Base-by-base conservation (phyloP, 495 filamentous ascomycete genomes). In the Cudoniella acicularis region DNA sequence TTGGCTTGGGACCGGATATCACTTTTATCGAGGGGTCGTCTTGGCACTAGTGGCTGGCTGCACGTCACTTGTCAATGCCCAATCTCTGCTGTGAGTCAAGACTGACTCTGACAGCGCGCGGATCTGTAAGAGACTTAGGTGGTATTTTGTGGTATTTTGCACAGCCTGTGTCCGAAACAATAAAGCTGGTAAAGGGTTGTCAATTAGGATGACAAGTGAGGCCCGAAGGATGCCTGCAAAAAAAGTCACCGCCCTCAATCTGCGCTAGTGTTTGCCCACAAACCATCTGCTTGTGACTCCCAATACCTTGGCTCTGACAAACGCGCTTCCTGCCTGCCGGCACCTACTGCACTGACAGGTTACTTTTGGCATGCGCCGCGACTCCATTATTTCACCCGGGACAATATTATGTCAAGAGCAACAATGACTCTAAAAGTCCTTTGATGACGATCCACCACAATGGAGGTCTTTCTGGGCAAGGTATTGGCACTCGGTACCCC, bases 391-490 rank as follows among this genome's bases (percentile, higher is more conserved):
- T n/a, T n/a, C n/a, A n/a, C n/a, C n/a, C n/a, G 13, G 13, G 30
- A 36, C 30, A 4, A 36, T 4, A 36, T 36, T 36, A 36, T 36
- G 30, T 36, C 30, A 13, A 4, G 30, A 36, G 30, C 4, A 36
- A 36, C 30, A 36, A 36, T 36, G 13, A 4, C 13, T 6, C 17
- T 8, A 46, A 54, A 36, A 18, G 24, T 23, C 20, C 21, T 42
- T 26, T 54, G 20, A 45, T 20, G 2, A 8, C 11, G 13, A 47
- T 3, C 8, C 47, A 17, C 23, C n/a, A 41, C 43, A 57, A 96
- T 96, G 91, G 91, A 96, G 64, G 80, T 84, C 56, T 82, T 96
- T 57, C 75, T 95, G 56, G 73, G 77, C 43, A 85, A 84, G 59
- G 82, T 94, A 71, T 64, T 79, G 60, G 60, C 64, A 47, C 40